Evolutionary conservation across 2,329 filamentous ascomycete genomes (phyloP), one percentile per base, ranked within the genome.

Genomic region (Penicillium vulpinum): DNA sequence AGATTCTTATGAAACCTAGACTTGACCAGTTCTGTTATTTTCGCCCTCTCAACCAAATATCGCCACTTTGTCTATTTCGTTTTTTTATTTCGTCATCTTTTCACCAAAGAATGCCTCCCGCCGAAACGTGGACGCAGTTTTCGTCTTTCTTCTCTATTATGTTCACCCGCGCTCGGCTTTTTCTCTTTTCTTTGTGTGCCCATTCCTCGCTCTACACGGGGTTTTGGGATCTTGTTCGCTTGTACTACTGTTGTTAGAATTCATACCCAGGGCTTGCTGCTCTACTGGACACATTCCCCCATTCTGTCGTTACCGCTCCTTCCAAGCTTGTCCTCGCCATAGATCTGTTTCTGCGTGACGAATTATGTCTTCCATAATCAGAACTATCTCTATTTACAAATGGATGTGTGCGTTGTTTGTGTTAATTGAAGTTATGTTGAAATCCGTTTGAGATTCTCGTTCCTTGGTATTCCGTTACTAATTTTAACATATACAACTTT

Each of bases 191-290:
- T 41, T 16, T 29, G 6, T 36, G 28, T 7, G 18, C 15, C n/a
- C n/a, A 13, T 35, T 16, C 35, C 36, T 51, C 40, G 11, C 24
- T 51, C 26, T 35, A 10, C 16, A 18, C 28, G 49, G 13, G 39
- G 38, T n/a, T 11, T 15, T 10, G 33, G 22, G 35, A 29, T 24
- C 26, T 24, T 41, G 31, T 31, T 45, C 31, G 28, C 10, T n/a
- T 56, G 48, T 56, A 52, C 48, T 56, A 56, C 54, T 56, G 48
- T 56, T 56, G 54, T 54, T 57, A 57, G 55, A 57, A 47, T 57
- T 54, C 55, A 57, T 57, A 57, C 55, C 55, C 55, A 38, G 26
- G 41, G 54, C 52, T 44, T 51, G 36, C 28, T 36, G 38, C 31
- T 46, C 40, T 46, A 41, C 51, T 26, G 48, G 33, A 52, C 36